A percentile compares a stretch with the other conserved stretches of the same genome.
phyloP scores from a whole-genome alignment of 495 filamentous ascomycete genomes.

The Penicillium simplicissimum region DNA sequence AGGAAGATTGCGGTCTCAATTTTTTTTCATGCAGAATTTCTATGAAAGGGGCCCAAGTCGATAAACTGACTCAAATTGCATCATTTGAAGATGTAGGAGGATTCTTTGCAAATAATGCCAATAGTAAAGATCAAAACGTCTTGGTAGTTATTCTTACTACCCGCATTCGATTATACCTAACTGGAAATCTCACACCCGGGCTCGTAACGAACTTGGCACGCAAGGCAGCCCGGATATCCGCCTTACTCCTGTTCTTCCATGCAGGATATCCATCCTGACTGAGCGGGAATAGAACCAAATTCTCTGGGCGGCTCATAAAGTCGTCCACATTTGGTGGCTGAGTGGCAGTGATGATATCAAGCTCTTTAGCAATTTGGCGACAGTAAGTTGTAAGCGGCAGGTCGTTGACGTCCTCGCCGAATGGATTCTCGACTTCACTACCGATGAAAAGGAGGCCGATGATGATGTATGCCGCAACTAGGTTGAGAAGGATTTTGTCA shows the following conservation, averaged over 20 bases:
- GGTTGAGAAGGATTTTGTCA: background rate
- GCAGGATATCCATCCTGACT: constrained; percentile 55
- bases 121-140: too few relatives aligned
- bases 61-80: too few relatives aligned
- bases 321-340: constrained; percentile 55
- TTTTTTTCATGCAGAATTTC: too few relatives aligned
- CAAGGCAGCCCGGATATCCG: constrained; percentile 59
- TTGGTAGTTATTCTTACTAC: too few relatives aligned
- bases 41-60: too few relatives aligned
- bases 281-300: constrained; percentile 68
- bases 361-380: constrained; percentile 65
- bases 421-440: constrained; percentile 85
- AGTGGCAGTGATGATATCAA: constrained; percentile 68
- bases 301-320: constrained; percentile 57
- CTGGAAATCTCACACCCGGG: constrained; percentile 16
- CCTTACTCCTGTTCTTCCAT: constrained; percentile 63
- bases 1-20: too few relatives aligned
- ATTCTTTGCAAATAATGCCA: too few relatives aligned
- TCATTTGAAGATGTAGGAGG: too few relatives aligned
- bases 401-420: constrained; percentile 85
- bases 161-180: too few relatives aligned
- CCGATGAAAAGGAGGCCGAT: constrained; percentile 82
- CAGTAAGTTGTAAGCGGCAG: constrained; percentile 78
- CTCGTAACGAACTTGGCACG: constrained; percentile 42
- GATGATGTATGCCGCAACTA: constrained; percentile 83